phyloP scores from a whole-genome alignment of 176 grass and related monocot species.

The Oryza rufipogon region DNA sequence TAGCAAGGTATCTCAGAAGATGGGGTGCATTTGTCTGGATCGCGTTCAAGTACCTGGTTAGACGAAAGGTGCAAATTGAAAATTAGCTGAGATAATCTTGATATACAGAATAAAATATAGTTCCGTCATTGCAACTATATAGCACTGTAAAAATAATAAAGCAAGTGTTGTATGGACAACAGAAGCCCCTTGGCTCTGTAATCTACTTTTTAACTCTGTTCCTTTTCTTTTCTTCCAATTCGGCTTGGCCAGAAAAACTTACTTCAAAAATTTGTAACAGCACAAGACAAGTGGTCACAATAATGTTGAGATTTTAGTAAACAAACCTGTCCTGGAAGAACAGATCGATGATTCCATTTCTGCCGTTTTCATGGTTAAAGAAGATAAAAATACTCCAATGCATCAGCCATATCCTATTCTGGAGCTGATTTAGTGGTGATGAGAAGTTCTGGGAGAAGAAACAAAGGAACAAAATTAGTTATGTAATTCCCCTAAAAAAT shows the following conservation, averaged over 20 bases:
- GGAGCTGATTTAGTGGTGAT: constrained; percentile 81
- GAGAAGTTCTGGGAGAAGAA: constrained; percentile 64
- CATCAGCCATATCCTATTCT: constrained; percentile 98
- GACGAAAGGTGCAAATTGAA: background rate
- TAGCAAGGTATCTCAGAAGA: constrained; percentile 77
- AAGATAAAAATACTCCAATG: constrained; percentile 97
- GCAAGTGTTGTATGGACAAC: background rate
- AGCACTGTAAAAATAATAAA: too few species aligned
- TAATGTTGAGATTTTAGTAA: background rate
- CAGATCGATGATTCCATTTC: constrained; percentile 91
- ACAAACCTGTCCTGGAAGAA: constrained; percentile 96
- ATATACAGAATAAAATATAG: too few species aligned
- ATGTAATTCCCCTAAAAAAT: background rate
- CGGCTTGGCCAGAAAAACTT: background rate
- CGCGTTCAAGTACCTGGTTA: constrained; percentile 74
- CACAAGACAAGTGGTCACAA: background rate
- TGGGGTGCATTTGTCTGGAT: constrained; percentile 91
- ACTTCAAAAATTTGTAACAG: background rate
- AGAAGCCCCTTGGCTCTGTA: background rate
- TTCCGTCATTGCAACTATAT: background rate
- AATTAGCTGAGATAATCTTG: background rate
- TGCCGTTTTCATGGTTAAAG: constrained; percentile 96
- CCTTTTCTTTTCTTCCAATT: background rate
- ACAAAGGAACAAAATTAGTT: constrained; percentile 1
- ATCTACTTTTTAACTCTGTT: background rate